phyloP scores from a whole-genome alignment of 305 asterid genomes.

The Fraxinus albicans region DNA sequence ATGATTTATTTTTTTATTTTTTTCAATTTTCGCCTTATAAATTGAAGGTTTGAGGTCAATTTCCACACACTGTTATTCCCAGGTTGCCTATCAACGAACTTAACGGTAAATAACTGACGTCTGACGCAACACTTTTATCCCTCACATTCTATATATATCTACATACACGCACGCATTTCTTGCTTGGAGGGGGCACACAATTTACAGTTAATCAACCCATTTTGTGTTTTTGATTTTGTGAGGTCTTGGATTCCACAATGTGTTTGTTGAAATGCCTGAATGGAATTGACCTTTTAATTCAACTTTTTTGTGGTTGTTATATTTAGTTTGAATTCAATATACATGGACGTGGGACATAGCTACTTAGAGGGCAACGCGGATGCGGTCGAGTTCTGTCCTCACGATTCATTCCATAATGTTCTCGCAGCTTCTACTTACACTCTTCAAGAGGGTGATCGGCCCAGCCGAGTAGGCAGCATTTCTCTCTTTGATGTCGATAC shows the following conservation, averaged over 20 bases:
- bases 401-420: constrained; percentile 52
- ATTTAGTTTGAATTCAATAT: constrained; percentile 8
- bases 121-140: neutral
- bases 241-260: neutral
- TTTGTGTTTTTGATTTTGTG: neutral
- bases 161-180: neutral
- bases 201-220: neutral
- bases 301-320: neutral
- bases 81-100: neutral
- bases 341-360: constrained; percentile 69
- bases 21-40: neutral
- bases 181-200: neutral
- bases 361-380: constrained; percentile 79
- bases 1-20: neutral
- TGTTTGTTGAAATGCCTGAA: constrained; percentile 41
- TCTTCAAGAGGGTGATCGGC: constrained; percentile 81
- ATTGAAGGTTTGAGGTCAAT: neutral
- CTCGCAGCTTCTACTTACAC: constrained; percentile 93
- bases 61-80: neutral
- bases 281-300: neutral
- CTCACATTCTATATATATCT: neutral
- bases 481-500: constrained; percentile 66
- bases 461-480: constrained; percentile 74
- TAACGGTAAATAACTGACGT: constrained; percentile 6
- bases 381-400: constrained; percentile 92